Evolutionary conservation across 1,139 yeast species (phyloP).

Genomic region (Geotrichum restrictum): DNA sequence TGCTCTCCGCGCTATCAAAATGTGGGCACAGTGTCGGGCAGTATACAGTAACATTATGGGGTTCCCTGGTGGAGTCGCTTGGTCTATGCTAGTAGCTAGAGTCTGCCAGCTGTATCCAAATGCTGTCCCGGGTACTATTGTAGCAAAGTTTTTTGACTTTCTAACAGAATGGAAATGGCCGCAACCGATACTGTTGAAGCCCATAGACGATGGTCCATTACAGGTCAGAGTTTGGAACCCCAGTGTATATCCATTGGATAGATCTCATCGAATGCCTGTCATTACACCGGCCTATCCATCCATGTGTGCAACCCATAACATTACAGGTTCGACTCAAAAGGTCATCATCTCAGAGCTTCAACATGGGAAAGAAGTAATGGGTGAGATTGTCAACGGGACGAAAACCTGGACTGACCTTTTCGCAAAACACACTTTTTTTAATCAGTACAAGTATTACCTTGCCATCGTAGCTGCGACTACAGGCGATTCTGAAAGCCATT

Average conservation of each 20-base stretch:
- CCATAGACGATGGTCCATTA: slow-evolving; percentile 93
- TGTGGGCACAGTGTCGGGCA: slow-evolving; percentile 96
- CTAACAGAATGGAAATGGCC: slow-evolving; percentile 97
- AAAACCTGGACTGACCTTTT: slow-evolving; percentile 73
- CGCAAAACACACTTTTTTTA: slow-evolving; percentile 74
- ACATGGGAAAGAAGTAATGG: slow-evolving; percentile 69
- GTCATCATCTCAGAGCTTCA: slow-evolving; percentile 70
- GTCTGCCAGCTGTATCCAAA: slow-evolving; percentile 95
- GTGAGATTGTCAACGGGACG: slow-evolving; percentile 58
- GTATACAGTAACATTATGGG: slow-evolving; percentile 93
- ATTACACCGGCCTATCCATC: slow-evolving; percentile 99
- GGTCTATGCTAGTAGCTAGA: slow-evolving; percentile 98
- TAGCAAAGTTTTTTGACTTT: slow-evolving; percentile 85
- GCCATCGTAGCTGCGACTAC: slow-evolving; percentile 76
- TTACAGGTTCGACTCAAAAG: slow-evolving; percentile 78
- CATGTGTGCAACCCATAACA: slow-evolving; percentile 98
- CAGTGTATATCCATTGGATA: slow-evolving; percentile 75
- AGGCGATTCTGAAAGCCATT: slow-evolving; percentile 71
- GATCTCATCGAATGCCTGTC: slow-evolving; percentile 95
- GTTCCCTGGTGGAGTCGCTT: slow-evolving; percentile 98
- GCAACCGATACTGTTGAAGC: slow-evolving; percentile 87
- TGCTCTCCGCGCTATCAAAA: slow-evolving; percentile 83
- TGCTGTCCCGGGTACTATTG: slow-evolving; percentile 87
- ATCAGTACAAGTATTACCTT: slow-evolving; percentile 76
- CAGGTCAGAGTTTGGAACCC: slow-evolving; percentile 98